phyloP scores from a whole-genome alignment of 1,284 basidiomycete genomes.

The Boletus sp. region DNA sequence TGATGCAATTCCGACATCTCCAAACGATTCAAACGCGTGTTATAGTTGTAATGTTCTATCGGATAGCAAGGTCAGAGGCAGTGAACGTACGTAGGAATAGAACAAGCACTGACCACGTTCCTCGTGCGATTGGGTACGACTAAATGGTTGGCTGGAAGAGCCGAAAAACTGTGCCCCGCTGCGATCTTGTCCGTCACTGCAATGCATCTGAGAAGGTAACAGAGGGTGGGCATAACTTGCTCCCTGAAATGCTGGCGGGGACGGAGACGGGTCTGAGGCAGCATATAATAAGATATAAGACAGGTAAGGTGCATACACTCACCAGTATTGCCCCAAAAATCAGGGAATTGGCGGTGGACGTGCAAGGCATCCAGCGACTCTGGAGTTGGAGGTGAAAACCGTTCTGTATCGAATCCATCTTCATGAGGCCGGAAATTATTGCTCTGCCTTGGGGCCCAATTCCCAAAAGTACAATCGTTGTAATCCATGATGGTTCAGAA shows the following conservation, averaged over 20 bases:
- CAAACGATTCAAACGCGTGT: not conserved
- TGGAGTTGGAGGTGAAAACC: slow-evolving; percentile 7
- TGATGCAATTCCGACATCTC: not conserved
- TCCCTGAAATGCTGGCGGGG: slow-evolving; percentile 31
- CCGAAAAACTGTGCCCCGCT: not conserved
- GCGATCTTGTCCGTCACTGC: not conserved
- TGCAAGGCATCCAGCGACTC: slow-evolving; percentile 4
- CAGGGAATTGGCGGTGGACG: slow-evolving; percentile 1
- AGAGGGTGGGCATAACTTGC: slow-evolving; percentile 5
- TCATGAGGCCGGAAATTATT: not conserved
- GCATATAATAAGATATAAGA: slow-evolving; percentile 2
- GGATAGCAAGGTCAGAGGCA: not conserved
- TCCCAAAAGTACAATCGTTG: not conserved
- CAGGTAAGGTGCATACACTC: slow-evolving; percentile 44
- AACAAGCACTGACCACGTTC: slow-evolving; percentile 9
- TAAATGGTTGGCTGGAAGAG: not conserved
- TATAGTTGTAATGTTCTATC: slow-evolving; percentile 9
- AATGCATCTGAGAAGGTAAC: slow-evolving; percentile 5
- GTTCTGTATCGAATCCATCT: not conserved
- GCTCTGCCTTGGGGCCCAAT: not conserved
- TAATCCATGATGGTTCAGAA: slow-evolving; percentile 16
- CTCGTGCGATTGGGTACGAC: not conserved
- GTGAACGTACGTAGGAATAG: not conserved
- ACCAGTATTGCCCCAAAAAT: slow-evolving; percentile 41
- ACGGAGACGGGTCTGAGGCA: slow-evolving; percentile 40